A percentile compares a stretch with the other conserved stretches of the same genome.
These are phyloP conservation scores for Plantago elongata DNA, from an alignment of 257 asterid species.

Conservation along the genomic window DNA sequence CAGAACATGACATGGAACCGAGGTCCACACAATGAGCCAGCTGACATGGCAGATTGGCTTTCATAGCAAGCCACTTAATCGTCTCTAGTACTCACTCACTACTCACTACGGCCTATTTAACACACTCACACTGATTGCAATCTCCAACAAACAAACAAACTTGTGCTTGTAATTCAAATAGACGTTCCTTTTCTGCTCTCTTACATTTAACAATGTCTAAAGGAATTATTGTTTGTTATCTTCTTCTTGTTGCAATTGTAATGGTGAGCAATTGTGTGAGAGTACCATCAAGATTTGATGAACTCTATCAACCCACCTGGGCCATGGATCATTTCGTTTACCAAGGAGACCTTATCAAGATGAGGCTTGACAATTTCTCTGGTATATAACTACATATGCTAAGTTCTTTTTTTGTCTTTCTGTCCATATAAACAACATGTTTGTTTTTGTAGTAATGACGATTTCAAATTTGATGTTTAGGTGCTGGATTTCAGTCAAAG, in stretches of 20 bases:
- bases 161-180: not conserved
- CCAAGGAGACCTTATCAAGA: constrained; percentile 60
- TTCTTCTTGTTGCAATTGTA: constrained; percentile 19
- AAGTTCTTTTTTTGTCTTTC: no score
- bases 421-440: no score
- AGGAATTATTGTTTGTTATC: not conserved
- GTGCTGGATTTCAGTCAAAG: constrained; percentile 89
- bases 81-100: no score
- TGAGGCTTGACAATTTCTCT: constrained; percentile 68
- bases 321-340: constrained; percentile 59
- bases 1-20: constrained; percentile 32
- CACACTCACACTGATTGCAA: not conserved
- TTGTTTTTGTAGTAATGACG: no score
- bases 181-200: not conserved
- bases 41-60: constrained; percentile 49
- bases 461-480: constrained; percentile 23
- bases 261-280: constrained; percentile 26
- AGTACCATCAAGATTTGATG: constrained; percentile 42
- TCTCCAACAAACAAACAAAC: not conserved
- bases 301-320: constrained; percentile 69
- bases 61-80: constrained; percentile 38
- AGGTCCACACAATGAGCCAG: constrained; percentile 7
- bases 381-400: constrained; percentile 38
- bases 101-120: constrained; percentile 5
- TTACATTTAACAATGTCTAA: constrained; percentile 21